Conservation (phyloP, 2,329 filamentous ascomycete species). For the Ophiostoma fasciatum region DNA sequence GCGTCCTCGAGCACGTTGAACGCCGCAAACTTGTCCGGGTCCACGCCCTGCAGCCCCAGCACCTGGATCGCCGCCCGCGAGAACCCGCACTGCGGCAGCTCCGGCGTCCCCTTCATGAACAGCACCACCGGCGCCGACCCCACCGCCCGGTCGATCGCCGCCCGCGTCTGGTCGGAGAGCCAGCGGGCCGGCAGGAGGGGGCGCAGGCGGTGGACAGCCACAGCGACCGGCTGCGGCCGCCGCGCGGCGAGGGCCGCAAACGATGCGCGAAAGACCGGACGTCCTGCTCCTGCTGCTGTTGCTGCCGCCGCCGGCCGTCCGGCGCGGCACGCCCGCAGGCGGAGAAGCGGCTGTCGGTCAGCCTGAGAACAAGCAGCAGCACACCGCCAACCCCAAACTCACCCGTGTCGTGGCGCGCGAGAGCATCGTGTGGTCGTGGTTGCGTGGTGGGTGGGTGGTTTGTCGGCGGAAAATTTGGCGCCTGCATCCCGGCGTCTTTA, state of each 20-base stretch:
- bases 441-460: neutral
- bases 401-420: conserved; percentile 9
- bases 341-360: conserved; percentile 4
- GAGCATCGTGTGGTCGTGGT: conserved; percentile 5
- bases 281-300: too few species aligned
- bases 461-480: too few species aligned
- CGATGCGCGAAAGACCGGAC: too few species aligned
- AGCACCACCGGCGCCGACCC: conserved; percentile 80
- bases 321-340: too few species aligned
- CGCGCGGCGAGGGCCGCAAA: too few species aligned
- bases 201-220: conserved; percentile 1
- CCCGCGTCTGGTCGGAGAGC: conserved; percentile 61
- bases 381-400: too few species aligned
- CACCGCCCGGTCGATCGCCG: conserved; percentile 84
- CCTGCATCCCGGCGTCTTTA: too few species aligned
- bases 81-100: conserved; percentile 74
- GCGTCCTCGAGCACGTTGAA: conserved; percentile 93
- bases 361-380: too few species aligned
- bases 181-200: too few species aligned
- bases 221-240: too few species aligned
- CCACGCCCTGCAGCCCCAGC: conserved; percentile 82
- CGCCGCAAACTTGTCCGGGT: conserved; percentile 91
- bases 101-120: conserved; percentile 85
- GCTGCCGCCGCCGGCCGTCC: too few species aligned
- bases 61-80: conserved; percentile 92